Evolutionary conservation across 2,329 filamentous ascomycete species (phyloP).

Genomic region (Parafenestella ontariensis): DNA sequence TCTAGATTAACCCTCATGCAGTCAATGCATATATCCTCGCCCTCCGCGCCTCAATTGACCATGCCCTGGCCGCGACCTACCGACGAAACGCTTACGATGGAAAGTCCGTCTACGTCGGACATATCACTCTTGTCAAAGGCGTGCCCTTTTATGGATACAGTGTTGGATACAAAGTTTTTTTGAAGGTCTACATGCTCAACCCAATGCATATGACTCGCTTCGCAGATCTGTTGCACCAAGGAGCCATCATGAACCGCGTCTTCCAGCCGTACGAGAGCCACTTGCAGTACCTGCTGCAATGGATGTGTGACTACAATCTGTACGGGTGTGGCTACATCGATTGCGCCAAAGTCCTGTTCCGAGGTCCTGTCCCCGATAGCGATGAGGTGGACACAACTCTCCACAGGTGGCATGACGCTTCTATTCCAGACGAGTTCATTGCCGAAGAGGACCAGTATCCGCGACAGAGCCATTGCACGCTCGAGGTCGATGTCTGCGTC

Average conservation of each 20-base stretch:
- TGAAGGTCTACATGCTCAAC: constrained; percentile 95
- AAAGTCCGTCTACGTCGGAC: constrained; percentile 78
- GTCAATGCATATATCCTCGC: constrained; percentile 78
- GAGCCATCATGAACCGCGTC: constrained; percentile 79
- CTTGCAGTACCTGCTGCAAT: constrained; percentile 89
- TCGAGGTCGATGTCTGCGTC: constrained; percentile 89
- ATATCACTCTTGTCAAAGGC: constrained; percentile 90
- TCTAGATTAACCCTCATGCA: constrained; percentile 44
- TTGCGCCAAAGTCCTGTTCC: constrained; percentile 73
- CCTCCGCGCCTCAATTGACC: constrained; percentile 87
- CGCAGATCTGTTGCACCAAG: constrained; percentile 85
- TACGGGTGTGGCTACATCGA: constrained; percentile 92
- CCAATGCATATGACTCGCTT: constrained; percentile 86
- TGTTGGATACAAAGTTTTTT: constrained; percentile 87
- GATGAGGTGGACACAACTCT: constrained; percentile 66
- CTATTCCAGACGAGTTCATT: constrained; percentile 67
- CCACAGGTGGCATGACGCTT: constrained; percentile 82
- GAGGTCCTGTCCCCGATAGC: constrained; percentile 75
- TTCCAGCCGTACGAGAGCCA: constrained; percentile 96
- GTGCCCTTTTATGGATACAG: constrained; percentile 96
- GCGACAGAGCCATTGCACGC: constrained; percentile 82
- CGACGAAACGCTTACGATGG: constrained; percentile 75
- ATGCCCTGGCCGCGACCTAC: constrained; percentile 86
- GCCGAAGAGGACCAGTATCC: constrained; percentile 71
- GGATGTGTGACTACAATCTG: constrained; percentile 98